Percentiles rank a stretch among this genome's conserved stretches.
Conservation (phyloP, 352 stramenopile species). For the Paralagenidium karlingii region DNA sequence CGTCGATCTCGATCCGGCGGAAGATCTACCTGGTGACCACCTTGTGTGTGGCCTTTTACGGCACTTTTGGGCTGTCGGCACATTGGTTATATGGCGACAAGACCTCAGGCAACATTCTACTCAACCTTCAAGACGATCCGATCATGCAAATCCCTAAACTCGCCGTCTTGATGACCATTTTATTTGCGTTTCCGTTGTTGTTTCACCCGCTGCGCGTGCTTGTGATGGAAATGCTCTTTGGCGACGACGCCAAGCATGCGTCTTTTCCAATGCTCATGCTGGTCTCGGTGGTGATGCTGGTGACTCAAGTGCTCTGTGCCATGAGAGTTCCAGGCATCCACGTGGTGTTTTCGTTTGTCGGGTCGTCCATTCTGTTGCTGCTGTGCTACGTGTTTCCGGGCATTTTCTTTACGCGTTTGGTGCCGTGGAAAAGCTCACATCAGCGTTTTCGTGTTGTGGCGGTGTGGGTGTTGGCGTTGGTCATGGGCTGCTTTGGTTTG, state of each 20-base stretch:
- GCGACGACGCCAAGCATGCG: too few relatives aligned
- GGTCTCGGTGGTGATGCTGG: conserved; percentile 27
- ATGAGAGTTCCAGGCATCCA: conserved; percentile 39
- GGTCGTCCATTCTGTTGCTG: conserved; percentile 53
- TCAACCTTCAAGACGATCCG: conserved; percentile 56
- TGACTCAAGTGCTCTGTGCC: conserved; percentile 30
- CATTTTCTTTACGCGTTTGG: conserved; percentile 38
- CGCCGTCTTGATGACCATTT: conserved; percentile 52
- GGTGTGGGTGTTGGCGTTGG: too few relatives aligned
- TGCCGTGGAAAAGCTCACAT: too few relatives aligned
- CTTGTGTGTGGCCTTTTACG: conserved; percentile 41
- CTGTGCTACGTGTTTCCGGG: conserved; percentile 61
- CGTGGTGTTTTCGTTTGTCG: conserved; percentile 70
- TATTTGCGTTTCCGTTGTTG: conserved; percentile 62
- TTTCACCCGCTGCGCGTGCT: conserved; percentile 58
- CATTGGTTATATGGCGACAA: conserved; percentile 38
- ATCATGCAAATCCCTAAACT: conserved; percentile 61
- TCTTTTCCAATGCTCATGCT: conserved; percentile 17
- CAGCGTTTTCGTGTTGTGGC: too few relatives aligned
- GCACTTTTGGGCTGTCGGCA: conserved; percentile 43
- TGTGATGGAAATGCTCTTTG: conserved; percentile 36
- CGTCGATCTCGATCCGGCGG: too few relatives aligned
- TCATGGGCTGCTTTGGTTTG: too few relatives aligned
- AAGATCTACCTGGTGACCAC: conserved; percentile 31
- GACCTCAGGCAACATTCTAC: conserved; percentile 61